Percentiles rank a stretch among this genome's conserved stretches.
Conservation (phyloP, 139 green algal genomes). For the Auxenochlorella pyrenoidosa region DNA sequence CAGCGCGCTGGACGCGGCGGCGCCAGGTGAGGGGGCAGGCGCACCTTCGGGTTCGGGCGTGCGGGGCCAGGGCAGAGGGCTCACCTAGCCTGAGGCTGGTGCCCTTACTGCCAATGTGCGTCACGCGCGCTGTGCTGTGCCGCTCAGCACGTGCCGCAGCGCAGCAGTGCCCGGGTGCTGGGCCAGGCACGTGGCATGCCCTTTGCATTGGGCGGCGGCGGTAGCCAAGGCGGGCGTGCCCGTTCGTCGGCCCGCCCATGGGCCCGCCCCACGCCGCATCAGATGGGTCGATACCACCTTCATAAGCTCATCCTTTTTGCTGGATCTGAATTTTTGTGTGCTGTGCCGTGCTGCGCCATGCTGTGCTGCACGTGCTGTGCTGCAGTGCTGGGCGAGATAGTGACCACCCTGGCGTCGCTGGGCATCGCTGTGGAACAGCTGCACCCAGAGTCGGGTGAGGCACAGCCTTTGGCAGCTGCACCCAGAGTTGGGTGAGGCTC, state of each 20-base stretch:
- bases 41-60: not conserved
- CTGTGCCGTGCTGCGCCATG: not conserved
- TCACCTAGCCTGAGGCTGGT: not conserved
- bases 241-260: no score
- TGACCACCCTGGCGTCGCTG: slow-evolving; percentile 43
- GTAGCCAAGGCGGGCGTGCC: no score
- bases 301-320: no score
- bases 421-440: slow-evolving; percentile 63
- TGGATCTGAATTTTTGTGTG: not conserved
- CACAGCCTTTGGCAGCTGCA: slow-evolving; percentile 62
- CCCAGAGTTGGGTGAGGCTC: slow-evolving; percentile 42
- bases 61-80: not conserved
- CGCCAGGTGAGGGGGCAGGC: slow-evolving; percentile 38
- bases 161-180: no score
- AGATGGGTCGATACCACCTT: no score
- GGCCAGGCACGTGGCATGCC: no score
- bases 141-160: not conserved
- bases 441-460: slow-evolving; percentile 56
- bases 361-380: not conserved
- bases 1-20: slow-evolving; percentile 40
- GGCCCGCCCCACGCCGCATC: no score
- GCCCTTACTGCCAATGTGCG: no score
- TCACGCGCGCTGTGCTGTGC: not conserved
- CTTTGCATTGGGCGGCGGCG: no score
- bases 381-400: slow-evolving; percentile 65